Evolutionary conservation across 768 basidiomycete species (phyloP).

Genomic region (Scleroderma bovista): DNA sequence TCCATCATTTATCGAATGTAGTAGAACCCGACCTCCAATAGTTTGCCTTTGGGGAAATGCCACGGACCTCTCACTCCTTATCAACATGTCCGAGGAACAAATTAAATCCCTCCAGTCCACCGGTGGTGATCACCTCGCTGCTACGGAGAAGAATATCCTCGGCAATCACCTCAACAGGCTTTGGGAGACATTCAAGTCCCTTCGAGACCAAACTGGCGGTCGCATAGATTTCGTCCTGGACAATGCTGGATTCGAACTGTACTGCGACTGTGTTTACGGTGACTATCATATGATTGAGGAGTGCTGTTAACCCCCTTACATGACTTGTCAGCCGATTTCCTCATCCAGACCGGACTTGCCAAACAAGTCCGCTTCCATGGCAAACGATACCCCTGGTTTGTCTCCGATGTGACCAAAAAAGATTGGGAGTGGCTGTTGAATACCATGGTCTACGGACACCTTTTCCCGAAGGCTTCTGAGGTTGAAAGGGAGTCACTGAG

Average conservation of each 20-base stretch:
- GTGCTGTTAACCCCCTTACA: not conserved
- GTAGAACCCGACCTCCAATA: slow-evolving; percentile 21
- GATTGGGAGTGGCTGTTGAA: slow-evolving; percentile 94
- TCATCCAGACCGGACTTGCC: slow-evolving; percentile 85
- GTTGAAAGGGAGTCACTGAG: slow-evolving; percentile 76
- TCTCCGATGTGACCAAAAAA: slow-evolving; percentile 87
- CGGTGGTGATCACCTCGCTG: slow-evolving; percentile 90
- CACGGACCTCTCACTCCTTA: slow-evolving; percentile 89
- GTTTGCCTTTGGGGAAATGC: slow-evolving; percentile 98
- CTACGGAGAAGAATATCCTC: slow-evolving; percentile 93
- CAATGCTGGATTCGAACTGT: slow-evolving; percentile 81
- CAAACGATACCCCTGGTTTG: slow-evolving; percentile 94
- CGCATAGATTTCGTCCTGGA: slow-evolving; percentile 80
- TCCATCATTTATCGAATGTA: not conserved
- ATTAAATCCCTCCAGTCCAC: slow-evolving; percentile 96
- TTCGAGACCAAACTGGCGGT: slow-evolving; percentile 66
- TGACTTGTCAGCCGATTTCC: slow-evolving; percentile 71
- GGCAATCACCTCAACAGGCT: slow-evolving; percentile 73
- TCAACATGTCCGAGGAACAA: slow-evolving; percentile 97
- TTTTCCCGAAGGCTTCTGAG: slow-evolving; percentile 82
- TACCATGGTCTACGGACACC: slow-evolving; percentile 83
- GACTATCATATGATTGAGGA: slow-evolving; percentile 14
- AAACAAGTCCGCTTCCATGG: slow-evolving; percentile 89
- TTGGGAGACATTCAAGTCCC: slow-evolving; percentile 69
- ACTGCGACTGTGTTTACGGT: slow-evolving; percentile 86